Percentiles rank a stretch among this genome's conserved stretches.
These are phyloP conservation scores for Tuber aestivum DNA, from an alignment of 495 filamentous ascomycete species.

Conservation along the genomic window DNA sequence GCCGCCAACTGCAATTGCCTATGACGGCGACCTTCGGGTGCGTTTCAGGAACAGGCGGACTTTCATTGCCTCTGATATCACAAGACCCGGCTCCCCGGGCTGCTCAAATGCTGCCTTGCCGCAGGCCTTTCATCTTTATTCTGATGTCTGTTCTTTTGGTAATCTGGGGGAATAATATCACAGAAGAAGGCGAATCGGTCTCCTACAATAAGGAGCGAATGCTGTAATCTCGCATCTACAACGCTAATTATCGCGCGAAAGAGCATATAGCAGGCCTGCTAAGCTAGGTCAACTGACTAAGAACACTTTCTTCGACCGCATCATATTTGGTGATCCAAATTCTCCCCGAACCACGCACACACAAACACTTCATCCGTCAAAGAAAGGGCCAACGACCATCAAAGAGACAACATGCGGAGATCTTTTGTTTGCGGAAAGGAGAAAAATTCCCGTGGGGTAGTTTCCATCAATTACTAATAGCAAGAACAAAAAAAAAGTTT, in stretches of 20 bases:
- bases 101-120: background rate
- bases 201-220: background rate
- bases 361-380: background rate
- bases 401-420: background rate
- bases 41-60: background rate
- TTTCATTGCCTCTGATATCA: background rate
- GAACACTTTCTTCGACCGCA: background rate
- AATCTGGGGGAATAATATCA: background rate
- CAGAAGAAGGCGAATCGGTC: background rate
- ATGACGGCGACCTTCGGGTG: background rate
- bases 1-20: background rate
- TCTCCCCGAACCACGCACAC: background rate
- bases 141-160: background rate
- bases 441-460: background rate
- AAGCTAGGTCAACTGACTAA: background rate
- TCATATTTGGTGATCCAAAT: slow-evolving; percentile 1
- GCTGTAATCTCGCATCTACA: background rate
- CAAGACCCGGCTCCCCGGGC: background rate
- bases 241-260: background rate
- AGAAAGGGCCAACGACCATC: background rate
- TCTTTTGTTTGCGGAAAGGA: background rate
- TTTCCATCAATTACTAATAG: background rate
- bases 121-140: background rate
- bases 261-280: background rate
- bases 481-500: background rate